phyloP scores from a whole-genome alignment of 1,139 yeast species.

The Geotrichum cucujoidarum region DNA sequence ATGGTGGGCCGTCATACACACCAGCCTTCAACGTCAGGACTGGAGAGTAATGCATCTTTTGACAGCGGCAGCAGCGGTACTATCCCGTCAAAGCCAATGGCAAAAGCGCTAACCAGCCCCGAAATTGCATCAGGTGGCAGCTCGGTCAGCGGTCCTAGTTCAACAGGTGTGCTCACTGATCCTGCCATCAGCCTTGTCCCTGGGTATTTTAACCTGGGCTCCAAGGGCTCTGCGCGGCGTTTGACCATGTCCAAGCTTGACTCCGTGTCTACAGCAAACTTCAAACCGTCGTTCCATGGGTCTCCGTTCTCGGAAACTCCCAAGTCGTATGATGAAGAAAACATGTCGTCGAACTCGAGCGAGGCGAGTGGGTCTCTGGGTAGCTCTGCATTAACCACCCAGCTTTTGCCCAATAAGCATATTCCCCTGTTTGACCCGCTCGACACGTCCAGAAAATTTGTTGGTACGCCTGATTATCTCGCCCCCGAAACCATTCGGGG shows the following conservation, averaged over 20 bases:
- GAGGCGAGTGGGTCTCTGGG: slow-evolving; percentile 11
- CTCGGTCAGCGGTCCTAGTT: slow-evolving; percentile 6
- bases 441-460: slow-evolving; percentile 50
- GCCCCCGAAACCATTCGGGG: slow-evolving; percentile 96
- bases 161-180: slow-evolving; percentile 22
- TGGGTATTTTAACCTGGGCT: slow-evolving; percentile 29
- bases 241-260: slow-evolving; percentile 15
- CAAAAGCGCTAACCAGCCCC: slow-evolving; percentile 13
- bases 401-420: slow-evolving; percentile 3
- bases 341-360: slow-evolving; percentile 9
- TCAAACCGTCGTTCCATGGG: slow-evolving; percentile 18
- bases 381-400: neutral
- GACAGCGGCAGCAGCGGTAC: slow-evolving; percentile 9
- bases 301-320: slow-evolving; percentile 13
- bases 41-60: slow-evolving; percentile 9
- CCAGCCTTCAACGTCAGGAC: slow-evolving; percentile 41
- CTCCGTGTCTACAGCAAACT: slow-evolving; percentile 17
- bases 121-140: slow-evolving; percentile 14
- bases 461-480: slow-evolving; percentile 95
- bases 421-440: slow-evolving; percentile 28
- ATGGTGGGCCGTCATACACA: slow-evolving; percentile 71
- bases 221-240: slow-evolving; percentile 9
- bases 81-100: slow-evolving; percentile 2
- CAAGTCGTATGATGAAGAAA: slow-evolving; percentile 15
- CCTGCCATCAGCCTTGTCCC: slow-evolving; percentile 33